A percentile compares a stretch with the other conserved stretches of the same genome.
Conservation (phyloP, 805 yeast species). For the Wickerhamomyces silvicola region DNA sequence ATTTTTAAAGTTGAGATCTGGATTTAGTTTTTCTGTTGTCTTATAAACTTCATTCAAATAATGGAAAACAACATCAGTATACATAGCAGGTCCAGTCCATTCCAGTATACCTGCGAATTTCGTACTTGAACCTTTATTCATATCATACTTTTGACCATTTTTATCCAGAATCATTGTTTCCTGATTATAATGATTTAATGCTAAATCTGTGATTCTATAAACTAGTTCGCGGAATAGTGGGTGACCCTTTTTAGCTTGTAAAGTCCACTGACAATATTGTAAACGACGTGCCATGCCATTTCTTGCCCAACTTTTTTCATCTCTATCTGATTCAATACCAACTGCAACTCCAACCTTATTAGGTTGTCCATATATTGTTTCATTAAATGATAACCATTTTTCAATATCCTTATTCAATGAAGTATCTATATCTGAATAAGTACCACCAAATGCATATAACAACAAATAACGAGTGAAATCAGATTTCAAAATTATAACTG, state of each 20-base stretch:
- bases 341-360: slow-evolving; percentile 46
- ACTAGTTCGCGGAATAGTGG: slow-evolving; percentile 51
- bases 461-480: slow-evolving; percentile 49
- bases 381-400: slow-evolving; percentile 44
- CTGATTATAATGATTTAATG: slow-evolving; percentile 32
- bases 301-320: slow-evolving; percentile 45
- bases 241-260: slow-evolving; percentile 56
- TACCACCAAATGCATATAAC: slow-evolving; percentile 47
- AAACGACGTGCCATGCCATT: slow-evolving; percentile 44
- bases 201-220: slow-evolving; percentile 45
- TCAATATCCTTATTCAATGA: slow-evolving; percentile 47
- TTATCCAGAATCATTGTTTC: slow-evolving; percentile 21
- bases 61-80: slow-evolving; percentile 41
- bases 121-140: slow-evolving; percentile 44
- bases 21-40: neutral
- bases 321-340: slow-evolving; percentile 47
- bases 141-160: slow-evolving; percentile 24
- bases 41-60: slow-evolving; percentile 29
- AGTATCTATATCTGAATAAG: slow-evolving; percentile 57
- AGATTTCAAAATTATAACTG: slow-evolving; percentile 44
- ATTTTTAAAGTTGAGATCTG: neutral
- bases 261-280: slow-evolving; percentile 56
- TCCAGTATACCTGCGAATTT: slow-evolving; percentile 53
- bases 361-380: slow-evolving; percentile 5
- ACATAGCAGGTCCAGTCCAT: slow-evolving; percentile 49